Evolutionary conservation across 371 early-diverging fungal genomes (phyloP).

Genomic region (Syncephalastrum monosporum): DNA sequence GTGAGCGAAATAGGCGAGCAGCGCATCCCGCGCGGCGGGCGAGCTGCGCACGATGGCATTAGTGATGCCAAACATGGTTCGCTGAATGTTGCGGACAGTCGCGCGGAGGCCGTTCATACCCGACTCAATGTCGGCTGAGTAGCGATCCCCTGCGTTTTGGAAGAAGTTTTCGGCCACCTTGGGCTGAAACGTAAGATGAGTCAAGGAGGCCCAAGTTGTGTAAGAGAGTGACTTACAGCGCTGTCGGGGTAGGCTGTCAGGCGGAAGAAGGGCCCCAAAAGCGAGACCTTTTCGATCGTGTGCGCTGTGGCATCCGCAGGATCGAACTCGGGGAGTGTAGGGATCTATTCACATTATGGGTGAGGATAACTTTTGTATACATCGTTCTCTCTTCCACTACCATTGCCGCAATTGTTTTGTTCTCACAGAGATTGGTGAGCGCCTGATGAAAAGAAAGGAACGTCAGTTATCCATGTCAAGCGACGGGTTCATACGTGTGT

Average conservation of each 20-base stretch:
- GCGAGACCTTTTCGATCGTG: conserved; percentile 62
- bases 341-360: conserved; percentile 26
- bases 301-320: conserved; percentile 56
- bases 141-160: conserved; percentile 51
- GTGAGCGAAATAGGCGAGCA: conserved; percentile 66
- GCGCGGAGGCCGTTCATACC: conserved; percentile 69
- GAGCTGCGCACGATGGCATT: conserved; percentile 74
- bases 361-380: no score
- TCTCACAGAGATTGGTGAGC: conserved; percentile 45
- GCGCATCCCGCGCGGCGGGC: conserved; percentile 53
- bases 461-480: conserved; percentile 1
- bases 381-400: conserved; percentile 25
- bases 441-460: conserved; percentile 19
- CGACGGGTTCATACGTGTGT: background rate
- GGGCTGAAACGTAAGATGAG: conserved; percentile 45
- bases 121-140: conserved; percentile 54
- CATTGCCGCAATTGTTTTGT: conserved; percentile 55
- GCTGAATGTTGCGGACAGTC: conserved; percentile 61
- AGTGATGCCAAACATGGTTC: conserved; percentile 61
- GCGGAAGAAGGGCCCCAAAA: conserved; percentile 76
- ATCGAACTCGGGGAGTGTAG: conserved; percentile 58
- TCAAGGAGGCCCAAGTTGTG: background rate
- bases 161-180: conserved; percentile 65
- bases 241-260: conserved; percentile 58
- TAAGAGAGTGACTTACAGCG: conserved; percentile 37